These are phyloP conservation scores for Hypoxylon rickii DNA, from an alignment of 495 filamentous ascomycete species.

Conservation along the genomic window DNA sequence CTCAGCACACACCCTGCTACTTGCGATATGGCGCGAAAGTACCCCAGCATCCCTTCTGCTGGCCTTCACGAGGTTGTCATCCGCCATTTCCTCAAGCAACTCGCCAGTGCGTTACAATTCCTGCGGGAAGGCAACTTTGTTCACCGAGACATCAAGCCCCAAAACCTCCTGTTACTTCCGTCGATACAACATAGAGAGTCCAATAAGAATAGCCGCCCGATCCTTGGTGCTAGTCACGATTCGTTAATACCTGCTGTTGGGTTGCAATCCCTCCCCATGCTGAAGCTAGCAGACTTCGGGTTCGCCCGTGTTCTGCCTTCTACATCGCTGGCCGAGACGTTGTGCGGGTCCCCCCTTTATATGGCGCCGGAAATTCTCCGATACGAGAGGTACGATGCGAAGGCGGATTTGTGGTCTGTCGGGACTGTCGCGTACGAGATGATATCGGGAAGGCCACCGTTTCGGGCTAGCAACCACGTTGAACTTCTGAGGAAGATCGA, in stretches of 20 bases:
- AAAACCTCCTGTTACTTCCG: conserved; percentile 90
- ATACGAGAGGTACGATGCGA: conserved; percentile 96
- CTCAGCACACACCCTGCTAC: conserved; percentile 76
- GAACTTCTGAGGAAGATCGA: conserved; percentile 92
- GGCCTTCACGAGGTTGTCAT: conserved; percentile 92
- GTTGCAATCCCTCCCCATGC: conserved; percentile 84
- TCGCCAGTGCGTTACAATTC: conserved; percentile 89
- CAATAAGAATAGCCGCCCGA: conserved; percentile 48
- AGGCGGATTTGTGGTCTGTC: conserved; percentile 96
- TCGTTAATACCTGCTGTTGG: conserved; percentile 81
- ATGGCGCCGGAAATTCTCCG: conserved; percentile 98
- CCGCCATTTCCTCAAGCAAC: conserved; percentile 94
- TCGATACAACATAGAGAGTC: conserved; percentile 64
- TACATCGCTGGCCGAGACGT: conserved; percentile 89
- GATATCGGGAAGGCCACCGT: conserved; percentile 87
- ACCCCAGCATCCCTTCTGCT: conserved; percentile 77
- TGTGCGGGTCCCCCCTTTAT: conserved; percentile 97
- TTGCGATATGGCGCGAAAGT: conserved; percentile 84
- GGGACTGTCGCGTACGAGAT: conserved; percentile 96
- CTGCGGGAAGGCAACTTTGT: conserved; percentile 83
- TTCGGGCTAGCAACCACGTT: conserved; percentile 90
- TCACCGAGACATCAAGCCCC: conserved; percentile 96
- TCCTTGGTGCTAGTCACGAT: conserved; percentile 68
- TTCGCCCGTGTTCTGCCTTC: conserved; percentile 90
- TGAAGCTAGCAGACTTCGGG: conserved; percentile 97